Conservation (phyloP, 2,329 filamentous ascomycete species). For the Monilinia aucupariae region DNA sequence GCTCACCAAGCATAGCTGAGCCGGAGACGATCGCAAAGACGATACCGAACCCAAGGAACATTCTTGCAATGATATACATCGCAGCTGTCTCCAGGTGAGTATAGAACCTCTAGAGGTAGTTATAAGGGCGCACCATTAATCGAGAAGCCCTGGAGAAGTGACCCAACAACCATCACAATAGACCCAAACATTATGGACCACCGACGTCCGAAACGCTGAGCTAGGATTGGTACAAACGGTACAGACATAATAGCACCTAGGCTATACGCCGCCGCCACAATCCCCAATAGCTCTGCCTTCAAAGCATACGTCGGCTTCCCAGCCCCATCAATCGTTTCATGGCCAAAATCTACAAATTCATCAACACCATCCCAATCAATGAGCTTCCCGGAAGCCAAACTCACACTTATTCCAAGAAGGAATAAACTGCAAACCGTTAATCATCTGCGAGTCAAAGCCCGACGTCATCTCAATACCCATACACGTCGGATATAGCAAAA, state of each 20-base stretch:
- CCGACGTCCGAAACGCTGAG: constrained; percentile 45
- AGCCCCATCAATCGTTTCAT: constrained; percentile 4
- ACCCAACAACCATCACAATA: constrained; percentile 48
- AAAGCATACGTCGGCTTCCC: constrained; percentile 1
- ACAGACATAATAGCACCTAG: constrained; percentile 50
- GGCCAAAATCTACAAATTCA: constrained; percentile 4
- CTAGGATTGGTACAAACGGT: constrained; percentile 48
- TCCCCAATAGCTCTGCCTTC: constrained; percentile 16
- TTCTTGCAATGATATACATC: constrained; percentile 49
- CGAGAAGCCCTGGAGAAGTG: constrained; percentile 48
- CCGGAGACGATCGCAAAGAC: constrained; percentile 47
- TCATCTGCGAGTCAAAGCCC: constrained; percentile 48
- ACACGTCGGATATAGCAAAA: constrained; percentile 43
- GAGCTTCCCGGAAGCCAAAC: not conserved
- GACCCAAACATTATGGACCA: constrained; percentile 53
- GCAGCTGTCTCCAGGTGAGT: constrained; percentile 34
- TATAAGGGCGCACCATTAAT: constrained; percentile 24
- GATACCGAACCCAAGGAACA: constrained; percentile 50
- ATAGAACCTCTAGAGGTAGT: constrained; percentile 31
- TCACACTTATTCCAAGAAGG: constrained; percentile 34
- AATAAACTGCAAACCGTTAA: constrained; percentile 41
- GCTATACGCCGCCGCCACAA: constrained; percentile 44
- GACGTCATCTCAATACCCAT: constrained; percentile 52
- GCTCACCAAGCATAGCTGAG: constrained; percentile 49
- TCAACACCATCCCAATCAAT: not conserved